Base-by-base conservation (phyloP, 2,329 filamentous ascomycete genomes). In the Calonectria henricotiae region DNA sequence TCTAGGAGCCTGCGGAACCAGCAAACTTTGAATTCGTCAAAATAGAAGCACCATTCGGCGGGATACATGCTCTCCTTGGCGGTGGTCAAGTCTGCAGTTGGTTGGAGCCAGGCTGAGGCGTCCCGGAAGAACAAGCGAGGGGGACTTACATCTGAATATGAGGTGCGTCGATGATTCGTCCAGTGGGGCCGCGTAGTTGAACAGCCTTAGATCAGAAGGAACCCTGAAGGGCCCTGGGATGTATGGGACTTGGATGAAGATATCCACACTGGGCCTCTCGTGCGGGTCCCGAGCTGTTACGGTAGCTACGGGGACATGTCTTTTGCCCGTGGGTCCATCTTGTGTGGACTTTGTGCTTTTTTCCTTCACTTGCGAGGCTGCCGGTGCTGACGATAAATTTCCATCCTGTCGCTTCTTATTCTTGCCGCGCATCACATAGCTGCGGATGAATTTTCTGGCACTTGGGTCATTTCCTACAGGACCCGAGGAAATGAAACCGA, bases 1-100 rank as follows among this genome's bases (percentile, higher is more conserved):
- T 73, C 68, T 1, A 77, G 65, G 6, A 81, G 68, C 79, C 79
- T 80, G n/a, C 74, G 68, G 41, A 78, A 79, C 77, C 79, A 80
- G 39, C 71, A 73, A 32, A 25, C 69, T 5, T 74, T 78, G 37
- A 69, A 67, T 3, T 15, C 25, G 62, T 80, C 78, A 1, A 68
- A 43, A 0, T 73, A 67, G 62, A 78, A 71, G 55, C 79, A 81
- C 74, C 74, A 75, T 51, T 81, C 79, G 32, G 74, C 69, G 0
- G 79, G 79, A 17, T 79, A 81, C 55, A 80, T 71, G 4, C 71
- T 71, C 6, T 80, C 72, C 49, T 77, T 76, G 65, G 79, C 71
- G 25, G 75, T 75, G 11, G 72, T 75, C 5, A 80, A 44, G 69
- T 79, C 79, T 80, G 7, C 20, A 12, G 8, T 13, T 5, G 7